Base-by-base conservation (phyloP, 164 flowering plant genomes). In the Stephania yunnanensis region DNA sequence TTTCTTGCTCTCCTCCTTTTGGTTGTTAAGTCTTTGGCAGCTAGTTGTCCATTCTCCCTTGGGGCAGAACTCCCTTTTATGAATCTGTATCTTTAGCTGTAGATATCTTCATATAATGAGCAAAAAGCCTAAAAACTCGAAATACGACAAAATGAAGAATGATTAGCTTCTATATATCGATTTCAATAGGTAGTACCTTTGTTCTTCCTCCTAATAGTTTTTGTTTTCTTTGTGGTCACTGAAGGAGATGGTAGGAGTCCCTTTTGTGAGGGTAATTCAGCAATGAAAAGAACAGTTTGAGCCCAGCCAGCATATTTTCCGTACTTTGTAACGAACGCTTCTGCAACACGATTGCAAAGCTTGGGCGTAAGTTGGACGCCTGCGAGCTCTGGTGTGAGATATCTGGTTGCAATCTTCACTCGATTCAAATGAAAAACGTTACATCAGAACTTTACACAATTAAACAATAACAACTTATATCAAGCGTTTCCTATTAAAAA, bases 301-400 rank as follows among this genome's bases (percentile, higher is more conserved):
- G 98, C 99, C 99, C 99, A 96, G 30, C 98, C 99, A 77, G 99
- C 99, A 84, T 91, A 96, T 74, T 91, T 87, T 46, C 99, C 99
- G 78, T 88, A 95, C 82, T 91, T 93, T 70, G 81, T 83, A 50
- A 95, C 95, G 87, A 95, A 93, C 74, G 98, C 97, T 76, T 93
- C 97, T 11, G 97, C 89, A 75, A 95, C 99, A 46, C 85, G 92
- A 73, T 70, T 78, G 79, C 82, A 82, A n/a, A 88, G 89, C 83
- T 90, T 89, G 12, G 92, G 87, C 15, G 98, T 91, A 74, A 89
- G 77, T 17, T 85, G 84, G 46, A 89, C 85, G 68, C 96, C 94
- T 29, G 94, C 93, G 78, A 96, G 93, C 85, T 93, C 98, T 7
- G 99, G 99, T 50, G 89, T 73, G 73, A 92, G 87, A 82, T 92